A percentile compares a stretch with the other conserved stretches of the same genome.
Conservation (phyloP, 2,329 filamentous ascomycete species). For the Fusarium fracticaudum region DNA sequence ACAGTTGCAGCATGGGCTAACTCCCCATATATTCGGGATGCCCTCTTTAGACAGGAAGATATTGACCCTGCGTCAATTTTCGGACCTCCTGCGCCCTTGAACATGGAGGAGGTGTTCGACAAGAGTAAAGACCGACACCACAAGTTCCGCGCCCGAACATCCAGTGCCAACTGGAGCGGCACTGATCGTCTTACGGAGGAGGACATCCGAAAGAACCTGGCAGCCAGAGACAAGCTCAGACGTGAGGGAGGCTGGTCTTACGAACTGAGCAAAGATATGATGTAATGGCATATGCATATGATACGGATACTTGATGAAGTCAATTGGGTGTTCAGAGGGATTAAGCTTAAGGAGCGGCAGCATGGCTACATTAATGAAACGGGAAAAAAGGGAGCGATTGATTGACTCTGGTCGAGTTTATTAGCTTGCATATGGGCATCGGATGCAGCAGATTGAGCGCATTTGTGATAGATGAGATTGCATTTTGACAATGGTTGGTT, state of each 20-base stretch:
- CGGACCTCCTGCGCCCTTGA: conserved; percentile 85
- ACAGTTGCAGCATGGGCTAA: conserved; percentile 85
- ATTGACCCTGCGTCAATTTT: conserved; percentile 89
- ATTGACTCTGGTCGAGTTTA: conserved; percentile 19
- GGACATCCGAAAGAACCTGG: conserved; percentile 82
- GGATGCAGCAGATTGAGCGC: conserved; percentile 35
- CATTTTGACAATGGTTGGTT: conserved; percentile 6
- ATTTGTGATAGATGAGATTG: conserved; percentile 27
- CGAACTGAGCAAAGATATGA: conserved; percentile 61
- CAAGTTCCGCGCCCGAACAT: conserved; percentile 90
- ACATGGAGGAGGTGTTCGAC: conserved; percentile 96
- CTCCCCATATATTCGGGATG: conserved; percentile 80
- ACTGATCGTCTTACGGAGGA: conserved; percentile 86
- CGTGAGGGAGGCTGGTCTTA: conserved; percentile 89
- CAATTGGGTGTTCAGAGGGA: conserved; percentile 4
- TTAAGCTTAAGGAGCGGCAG: conserved; percentile 2
- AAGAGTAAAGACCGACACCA: conserved; percentile 86
- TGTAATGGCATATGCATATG: conserved; percentile 43
- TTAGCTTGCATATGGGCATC: conserved; percentile 15
- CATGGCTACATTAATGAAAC: conserved; percentile 11
- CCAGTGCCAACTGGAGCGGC: conserved; percentile 92
- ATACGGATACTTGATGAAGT: conserved; percentile 19
- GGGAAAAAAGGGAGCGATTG: conserved; percentile 16
- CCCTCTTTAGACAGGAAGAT: conserved; percentile 83
- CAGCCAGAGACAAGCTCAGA: conserved; percentile 80